Evolutionary conservation across 108 stramenopile genomes (phyloP).

Genomic region (Pseudonitzschia delicatissima): DNA sequence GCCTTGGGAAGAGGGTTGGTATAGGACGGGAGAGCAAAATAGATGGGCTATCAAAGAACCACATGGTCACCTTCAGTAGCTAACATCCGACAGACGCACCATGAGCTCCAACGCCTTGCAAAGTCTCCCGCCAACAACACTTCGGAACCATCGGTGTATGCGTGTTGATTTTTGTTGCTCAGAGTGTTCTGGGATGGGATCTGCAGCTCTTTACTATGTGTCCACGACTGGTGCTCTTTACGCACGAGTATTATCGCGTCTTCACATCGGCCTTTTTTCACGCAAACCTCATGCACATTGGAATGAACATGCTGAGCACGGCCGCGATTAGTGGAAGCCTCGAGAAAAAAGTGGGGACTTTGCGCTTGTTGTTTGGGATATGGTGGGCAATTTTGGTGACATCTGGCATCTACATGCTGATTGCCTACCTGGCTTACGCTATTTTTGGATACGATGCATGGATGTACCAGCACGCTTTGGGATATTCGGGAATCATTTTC

Average conservation of each 20-base stretch:
- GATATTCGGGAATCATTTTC: constrained; percentile 84
- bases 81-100: too few species aligned
- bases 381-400: constrained; percentile 62
- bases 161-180: constrained; percentile 33
- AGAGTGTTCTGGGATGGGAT: constrained; percentile 42
- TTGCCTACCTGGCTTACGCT: constrained; percentile 41
- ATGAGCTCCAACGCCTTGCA: too few species aligned
- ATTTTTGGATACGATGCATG: constrained; percentile 44
- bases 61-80: too few species aligned
- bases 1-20: too few species aligned
- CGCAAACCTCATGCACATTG: constrained; percentile 85
- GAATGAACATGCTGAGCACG: constrained; percentile 87
- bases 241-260: constrained; percentile 69
- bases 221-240: constrained; percentile 55
- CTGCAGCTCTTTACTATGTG: constrained; percentile 64
- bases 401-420: constrained; percentile 46
- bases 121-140: neutral
- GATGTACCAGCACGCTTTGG: constrained; percentile 69
- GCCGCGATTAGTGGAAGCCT: constrained; percentile 55
- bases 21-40: too few species aligned
- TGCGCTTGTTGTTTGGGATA: constrained; percentile 45
- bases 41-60: too few species aligned
- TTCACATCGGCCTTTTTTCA: constrained; percentile 78
- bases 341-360: constrained; percentile 72
- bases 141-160: neutral